Evolutionary conservation across 1,139 yeast genomes (phyloP).

Genomic region (Arxiozyma heterogenica): DNA sequence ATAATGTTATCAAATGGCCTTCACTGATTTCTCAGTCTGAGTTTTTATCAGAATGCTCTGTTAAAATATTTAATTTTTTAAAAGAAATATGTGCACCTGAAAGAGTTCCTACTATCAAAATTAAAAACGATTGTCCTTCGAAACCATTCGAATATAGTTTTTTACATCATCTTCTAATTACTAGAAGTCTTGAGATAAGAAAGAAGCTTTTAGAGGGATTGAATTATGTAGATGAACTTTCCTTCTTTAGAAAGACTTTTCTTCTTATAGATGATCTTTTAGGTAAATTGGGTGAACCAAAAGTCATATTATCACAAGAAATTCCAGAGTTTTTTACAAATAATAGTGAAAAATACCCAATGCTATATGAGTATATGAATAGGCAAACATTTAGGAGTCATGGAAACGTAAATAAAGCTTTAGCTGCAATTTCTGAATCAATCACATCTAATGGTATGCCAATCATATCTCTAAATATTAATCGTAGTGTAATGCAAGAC

Average conservation of each 20-base stretch:
- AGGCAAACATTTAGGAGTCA: constrained; percentile 51
- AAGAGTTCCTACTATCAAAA: constrained; percentile 14
- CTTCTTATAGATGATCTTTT: constrained; percentile 29
- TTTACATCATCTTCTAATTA: constrained; percentile 58
- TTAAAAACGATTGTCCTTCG: constrained; percentile 17
- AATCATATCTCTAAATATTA: constrained; percentile 47
- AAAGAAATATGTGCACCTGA: constrained; percentile 28
- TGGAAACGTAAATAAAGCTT: constrained; percentile 34
- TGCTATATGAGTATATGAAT: constrained; percentile 65
- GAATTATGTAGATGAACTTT: constrained; percentile 20
- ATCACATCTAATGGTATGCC: constrained; percentile 70
- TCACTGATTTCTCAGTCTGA: constrained; percentile 37
- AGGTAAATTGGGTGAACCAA: constrained; percentile 37
- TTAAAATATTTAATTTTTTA: constrained; percentile 43
- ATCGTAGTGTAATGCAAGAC: constrained; percentile 36
- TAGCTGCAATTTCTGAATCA: constrained; percentile 45
- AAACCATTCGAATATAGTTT: constrained; percentile 40
- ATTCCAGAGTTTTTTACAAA: constrained; percentile 44
- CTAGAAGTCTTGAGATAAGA: constrained; percentile 50
- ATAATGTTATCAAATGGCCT: constrained; percentile 52
- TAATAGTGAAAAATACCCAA: constrained; percentile 40
- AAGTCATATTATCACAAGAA: constrained; percentile 41
- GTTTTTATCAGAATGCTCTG: constrained; percentile 39
- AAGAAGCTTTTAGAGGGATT: constrained; percentile 30
- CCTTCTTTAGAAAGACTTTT: constrained; percentile 21